Evolutionary conservation across 2,329 filamentous ascomycete genomes (phyloP).

Genomic region (Colletotrichum sp.): DNA sequence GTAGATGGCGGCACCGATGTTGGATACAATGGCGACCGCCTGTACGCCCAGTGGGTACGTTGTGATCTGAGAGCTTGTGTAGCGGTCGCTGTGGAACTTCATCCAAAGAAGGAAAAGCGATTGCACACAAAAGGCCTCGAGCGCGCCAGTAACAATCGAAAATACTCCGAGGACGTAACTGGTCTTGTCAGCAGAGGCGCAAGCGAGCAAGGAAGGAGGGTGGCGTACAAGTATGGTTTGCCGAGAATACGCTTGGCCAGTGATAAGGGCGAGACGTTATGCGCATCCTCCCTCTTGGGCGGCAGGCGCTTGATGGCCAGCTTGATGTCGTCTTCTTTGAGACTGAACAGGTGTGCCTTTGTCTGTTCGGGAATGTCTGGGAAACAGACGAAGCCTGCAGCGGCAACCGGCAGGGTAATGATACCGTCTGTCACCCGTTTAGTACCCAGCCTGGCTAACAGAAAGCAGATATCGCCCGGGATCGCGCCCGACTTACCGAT

Average conservation of each 20-base stretch:
- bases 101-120: slow-evolving; percentile 32
- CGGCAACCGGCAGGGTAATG: slow-evolving; percentile 56
- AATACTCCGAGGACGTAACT: slow-evolving; percentile 43
- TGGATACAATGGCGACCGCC: slow-evolving; percentile 40
- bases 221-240: slow-evolving; percentile 30
- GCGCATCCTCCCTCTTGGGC: slow-evolving; percentile 33
- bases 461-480: neutral
- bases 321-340: slow-evolving; percentile 25
- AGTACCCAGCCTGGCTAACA: neutral
- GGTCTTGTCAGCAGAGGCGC: neutral
- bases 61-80: slow-evolving; percentile 34
- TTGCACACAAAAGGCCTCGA: slow-evolving; percentile 33
- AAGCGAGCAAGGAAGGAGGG: accelerated
- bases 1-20: slow-evolving; percentile 37
- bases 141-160: slow-evolving; percentile 36
- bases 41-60: slow-evolving; percentile 42
- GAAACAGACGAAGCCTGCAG: slow-evolving; percentile 55
- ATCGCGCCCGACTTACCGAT: slow-evolving; percentile 27
- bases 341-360: slow-evolving; percentile 37
- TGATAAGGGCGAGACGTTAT: slow-evolving; percentile 33
- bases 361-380: slow-evolving; percentile 50
- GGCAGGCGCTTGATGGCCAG: slow-evolving; percentile 33
- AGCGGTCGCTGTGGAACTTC: slow-evolving; percentile 24
- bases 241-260: slow-evolving; percentile 31
- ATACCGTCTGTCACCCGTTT: slow-evolving; percentile 40